Percentiles rank a stretch among this genome's conserved stretches.
Evolutionary conservation across 2,329 filamentous ascomycete species (phyloP).

Genomic region (Cercospora brassicicola): DNA sequence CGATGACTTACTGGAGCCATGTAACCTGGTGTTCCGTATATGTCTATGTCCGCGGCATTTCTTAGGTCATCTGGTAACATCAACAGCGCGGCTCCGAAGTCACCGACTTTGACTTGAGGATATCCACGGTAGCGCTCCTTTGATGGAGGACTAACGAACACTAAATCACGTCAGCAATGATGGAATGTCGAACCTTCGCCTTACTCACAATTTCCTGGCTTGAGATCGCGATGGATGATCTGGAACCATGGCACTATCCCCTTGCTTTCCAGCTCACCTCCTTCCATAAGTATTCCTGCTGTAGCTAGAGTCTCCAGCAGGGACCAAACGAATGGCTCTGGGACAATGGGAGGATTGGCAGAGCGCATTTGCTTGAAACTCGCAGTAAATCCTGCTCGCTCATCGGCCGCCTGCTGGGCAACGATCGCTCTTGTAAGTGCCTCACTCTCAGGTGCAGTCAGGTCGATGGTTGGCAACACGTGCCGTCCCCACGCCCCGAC

Average conservation of each 20-base stretch:
- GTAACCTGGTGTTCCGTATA: background rate
- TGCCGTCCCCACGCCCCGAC: background rate
- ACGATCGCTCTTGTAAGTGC: background rate
- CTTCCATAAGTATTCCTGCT: slow-evolving; percentile 15
- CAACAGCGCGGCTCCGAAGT: slow-evolving; percentile 8
- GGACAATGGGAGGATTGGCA: background rate
- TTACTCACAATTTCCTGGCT: slow-evolving; percentile 6
- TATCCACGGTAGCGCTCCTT: slow-evolving; percentile 7
- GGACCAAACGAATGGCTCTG: slow-evolving; percentile 15
- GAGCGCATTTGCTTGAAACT: background rate
- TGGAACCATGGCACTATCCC: background rate
- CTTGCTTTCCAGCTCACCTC: background rate
- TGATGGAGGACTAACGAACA: slow-evolving; percentile 3
- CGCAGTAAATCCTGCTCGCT: background rate
- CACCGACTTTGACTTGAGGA: slow-evolving; percentile 9
- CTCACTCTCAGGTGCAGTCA: background rate
- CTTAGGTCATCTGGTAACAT: background rate
- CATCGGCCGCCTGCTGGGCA: background rate
- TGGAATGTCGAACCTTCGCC: background rate
- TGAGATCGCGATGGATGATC: slow-evolving; percentile 14
- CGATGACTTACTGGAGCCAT: slow-evolving; percentile 1
- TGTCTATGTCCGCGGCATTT: background rate
- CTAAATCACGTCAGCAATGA: background rate
- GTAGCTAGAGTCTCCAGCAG: slow-evolving; percentile 8
- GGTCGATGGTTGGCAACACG: background rate